A percentile compares a stretch with the other conserved stretches of the same genome.
Evolutionary conservation across 257 asterid species (phyloP).

Genomic region (Leptodermis oblonga): DNA sequence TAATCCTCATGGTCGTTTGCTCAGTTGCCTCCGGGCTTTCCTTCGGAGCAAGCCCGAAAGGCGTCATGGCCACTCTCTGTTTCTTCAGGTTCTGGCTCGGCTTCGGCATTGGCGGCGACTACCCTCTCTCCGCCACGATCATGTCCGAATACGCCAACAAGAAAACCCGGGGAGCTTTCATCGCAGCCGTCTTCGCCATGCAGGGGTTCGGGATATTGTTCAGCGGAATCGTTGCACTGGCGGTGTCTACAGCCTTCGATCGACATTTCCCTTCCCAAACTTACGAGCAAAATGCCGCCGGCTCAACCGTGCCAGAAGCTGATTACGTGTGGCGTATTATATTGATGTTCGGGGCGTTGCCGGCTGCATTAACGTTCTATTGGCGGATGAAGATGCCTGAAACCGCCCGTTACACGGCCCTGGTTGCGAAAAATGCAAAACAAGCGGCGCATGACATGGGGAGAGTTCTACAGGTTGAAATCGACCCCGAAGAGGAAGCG

Average conservation of each 20-base stretch:
- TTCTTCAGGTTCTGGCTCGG: conserved; percentile 31
- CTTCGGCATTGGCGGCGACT: conserved; percentile 29
- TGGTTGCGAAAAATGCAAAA: conserved; percentile 55
- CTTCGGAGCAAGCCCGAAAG: conserved; percentile 14
- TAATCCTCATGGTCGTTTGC: conserved; percentile 18
- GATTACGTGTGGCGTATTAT: conserved; percentile 21
- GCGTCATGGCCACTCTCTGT: conserved; percentile 26
- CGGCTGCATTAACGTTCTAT: conserved; percentile 21
- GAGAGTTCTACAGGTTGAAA: conserved; percentile 46
- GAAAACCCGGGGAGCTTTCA: conserved; percentile 22
- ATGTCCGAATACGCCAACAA: conserved; percentile 31
- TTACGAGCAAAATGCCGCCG: conserved; percentile 9
- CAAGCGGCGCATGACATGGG: conserved; percentile 63
- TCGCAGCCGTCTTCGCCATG: conserved; percentile 29
- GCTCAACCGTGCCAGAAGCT: conserved; percentile 14
- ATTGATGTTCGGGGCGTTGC: conserved; percentile 21
- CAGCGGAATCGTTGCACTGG: conserved; percentile 19
- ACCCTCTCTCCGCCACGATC: conserved; percentile 25
- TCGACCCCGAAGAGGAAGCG: conserved; percentile 46
- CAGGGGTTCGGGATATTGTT: conserved; percentile 26
- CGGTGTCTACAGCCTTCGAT: conserved; percentile 10
- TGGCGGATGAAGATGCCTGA: conserved; percentile 32
- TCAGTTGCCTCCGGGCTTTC: conserved; percentile 27
- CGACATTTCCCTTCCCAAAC: conserved; percentile 9
- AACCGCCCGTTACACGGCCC: conserved; percentile 72